Evolutionary conservation across 2,329 filamentous ascomycete species (phyloP), one percentile per base, ranked within the genome.

Genomic region (Monosporascus sp.): DNA sequence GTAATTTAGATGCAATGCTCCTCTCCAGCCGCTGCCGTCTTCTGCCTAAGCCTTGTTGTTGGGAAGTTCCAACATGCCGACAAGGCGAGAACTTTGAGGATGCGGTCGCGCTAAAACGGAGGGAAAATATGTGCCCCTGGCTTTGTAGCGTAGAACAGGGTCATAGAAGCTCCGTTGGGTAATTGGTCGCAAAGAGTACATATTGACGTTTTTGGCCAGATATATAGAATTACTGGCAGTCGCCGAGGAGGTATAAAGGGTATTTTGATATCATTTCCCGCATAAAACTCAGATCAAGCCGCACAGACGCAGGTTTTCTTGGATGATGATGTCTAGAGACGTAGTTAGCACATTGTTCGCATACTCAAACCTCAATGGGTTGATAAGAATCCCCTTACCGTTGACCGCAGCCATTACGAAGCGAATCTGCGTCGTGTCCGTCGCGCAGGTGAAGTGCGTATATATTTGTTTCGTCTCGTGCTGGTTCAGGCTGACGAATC

Each of bases 351-450:
- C 24, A n/a, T 6, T 5, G 5, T 9, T 46, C 14, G 7, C n/a
- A 20, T 1, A 48, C 9, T 35, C 6, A 11, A 26, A 41, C n/a
- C 9, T 44, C 14, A 22, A 8, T 11, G n/a, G 17, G 3, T 11
- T 8, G 17, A 7, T 3, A 46, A 31, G 20, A 37, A 20, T 24
- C 7, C 0, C 71, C 86, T 68, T 81, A 96, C 92, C 92, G 77
- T 99, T 99, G 69, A 99, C 94, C 63, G 94, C 94, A 58, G 93
- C 92, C 94, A 99, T 99, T 75, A 99, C 94, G 80, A 99, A 97
- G 69, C 94, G 87, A 67, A 99, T 99, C 74, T 99, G 94, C 67
- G 94, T 97, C 35, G 94, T 99, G 71, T 99, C 94, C 48, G 94
- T 99, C 57, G 94, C 94, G 72, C 94, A 97, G 49, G 94, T 99